Base-by-base conservation (phyloP, 2,329 filamentous ascomycete species). In the Aspergillus tubingensis region DNA sequence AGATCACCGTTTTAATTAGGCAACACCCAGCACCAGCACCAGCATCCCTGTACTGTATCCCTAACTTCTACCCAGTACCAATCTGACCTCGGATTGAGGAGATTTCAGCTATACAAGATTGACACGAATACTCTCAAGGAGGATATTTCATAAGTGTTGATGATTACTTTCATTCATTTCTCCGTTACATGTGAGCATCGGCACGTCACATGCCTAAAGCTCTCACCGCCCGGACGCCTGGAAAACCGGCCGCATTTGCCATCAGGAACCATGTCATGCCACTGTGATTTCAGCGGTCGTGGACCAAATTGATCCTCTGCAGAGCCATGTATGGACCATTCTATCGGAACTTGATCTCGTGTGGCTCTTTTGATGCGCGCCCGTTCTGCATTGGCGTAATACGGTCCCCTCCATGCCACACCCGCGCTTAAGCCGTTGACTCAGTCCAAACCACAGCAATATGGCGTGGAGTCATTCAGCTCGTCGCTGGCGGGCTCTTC, bases 401-500 rank as follows among this genome's bases (percentile, higher is more conserved):
- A 23, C 50, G 47, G n/a, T 36, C 41, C 38, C 58, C 57, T 59
- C 54, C 60, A 62, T 65, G 63, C 64, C 51, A 49, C 36, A 17
- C 23, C 55, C 60, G 60, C 64, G 59, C 65, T 60, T 58, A 55
- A 64, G 59, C 67, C 63, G 73, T 44, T 41, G 23, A 47, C n/a
- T 47, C 53, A 43, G 41, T 55, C 41, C 39, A 21, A 10, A 70
- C 68, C 68, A 64, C 67, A 65, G 44, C 61, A 76, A 62, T 61
- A 79, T 78, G 77, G 68, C 70, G 63, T 67, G 64, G 64, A 69
- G 68, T 69, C 70, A 71, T 70, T 65, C 70, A 68, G 66, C 72
- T 67, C 69, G 70, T 67, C 70, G 73, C 67, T 71, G 73, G 69
- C 64, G 65, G 57, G 47, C 62, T 62, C 61, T 74, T 53, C 70